A percentile compares a stretch with the other conserved stretches of the same genome.
phyloP scores from a whole-genome alignment of 495 filamentous ascomycete genomes.

The Xylaria sp. region DNA sequence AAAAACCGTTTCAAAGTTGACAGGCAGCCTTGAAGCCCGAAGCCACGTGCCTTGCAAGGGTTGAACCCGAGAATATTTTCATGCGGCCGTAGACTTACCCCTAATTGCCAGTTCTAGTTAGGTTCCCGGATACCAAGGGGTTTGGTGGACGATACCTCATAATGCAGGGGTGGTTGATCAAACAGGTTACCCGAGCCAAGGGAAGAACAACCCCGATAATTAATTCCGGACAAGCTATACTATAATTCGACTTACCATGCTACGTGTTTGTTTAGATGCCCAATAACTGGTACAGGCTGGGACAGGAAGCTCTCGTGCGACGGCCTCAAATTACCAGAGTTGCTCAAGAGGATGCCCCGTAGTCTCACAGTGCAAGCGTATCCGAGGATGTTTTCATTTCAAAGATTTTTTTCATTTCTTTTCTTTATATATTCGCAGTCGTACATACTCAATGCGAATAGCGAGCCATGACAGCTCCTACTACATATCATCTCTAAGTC shows the following conservation, averaged over 20 bases:
- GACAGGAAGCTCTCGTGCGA: neutral
- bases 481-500: neutral
- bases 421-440: conserved; percentile 1
- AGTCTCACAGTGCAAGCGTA: neutral
- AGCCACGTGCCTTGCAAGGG: conserved; percentile 28
- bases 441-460: neutral
- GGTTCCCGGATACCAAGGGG: neutral
- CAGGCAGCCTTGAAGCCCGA: conserved; percentile 2
- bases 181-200: neutral
- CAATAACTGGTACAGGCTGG: neutral
- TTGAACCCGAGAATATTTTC: neutral
- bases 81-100: neutral
- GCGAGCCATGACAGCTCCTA: neutral
- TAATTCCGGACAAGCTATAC: neutral
- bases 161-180: conserved; percentile 20
- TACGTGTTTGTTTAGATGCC: neutral
- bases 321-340: neutral
- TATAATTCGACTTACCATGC: neutral
- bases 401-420: neutral
- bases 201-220: neutral
- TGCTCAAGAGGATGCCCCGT: neutral
- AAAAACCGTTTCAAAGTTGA: conserved; percentile 9
- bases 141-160: neutral
- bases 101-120: conserved; percentile 2
- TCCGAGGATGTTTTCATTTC: neutral